phyloP scores from a whole-genome alignment of 305 asterid species.

The Plantago lanceolata region DNA sequence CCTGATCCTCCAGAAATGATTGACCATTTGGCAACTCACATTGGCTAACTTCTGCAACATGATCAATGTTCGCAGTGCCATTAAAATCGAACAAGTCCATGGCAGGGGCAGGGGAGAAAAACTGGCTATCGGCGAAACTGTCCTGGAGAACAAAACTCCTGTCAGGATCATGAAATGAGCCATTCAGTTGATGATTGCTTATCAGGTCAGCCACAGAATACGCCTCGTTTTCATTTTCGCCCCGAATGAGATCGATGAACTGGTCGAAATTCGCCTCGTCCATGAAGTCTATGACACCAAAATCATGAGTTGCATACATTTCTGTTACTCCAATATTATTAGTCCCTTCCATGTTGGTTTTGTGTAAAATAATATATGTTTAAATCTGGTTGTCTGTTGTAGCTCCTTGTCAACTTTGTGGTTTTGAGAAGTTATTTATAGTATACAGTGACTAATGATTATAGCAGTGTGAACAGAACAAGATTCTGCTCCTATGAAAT shows the following conservation, averaged over 20 bases:
- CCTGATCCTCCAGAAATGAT: not conserved
- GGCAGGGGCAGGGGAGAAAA: constrained; percentile 16
- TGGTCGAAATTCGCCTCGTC: constrained; percentile 32
- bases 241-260: constrained; percentile 31
- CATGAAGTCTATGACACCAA: constrained; percentile 39
- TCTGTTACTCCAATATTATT: constrained; percentile 10
- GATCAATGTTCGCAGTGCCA: constrained; percentile 6
- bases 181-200: constrained; percentile 14
- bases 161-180: constrained; percentile 18
- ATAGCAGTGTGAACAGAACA: constrained; percentile 28
- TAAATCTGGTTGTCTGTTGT: not conserved
- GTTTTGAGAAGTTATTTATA: constrained; percentile 20
- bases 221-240: constrained; percentile 10
- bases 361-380: not conserved
- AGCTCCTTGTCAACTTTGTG: not conserved
- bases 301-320: constrained; percentile 19
- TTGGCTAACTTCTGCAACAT: not conserved
- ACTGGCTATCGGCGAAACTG: not conserved
- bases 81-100: constrained; percentile 30
- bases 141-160: constrained; percentile 1
- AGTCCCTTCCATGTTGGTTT: constrained; percentile 21
- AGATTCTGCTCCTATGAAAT: not conserved
- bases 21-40: too few species aligned
- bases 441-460: not conserved
- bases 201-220: constrained; percentile 8